phyloP scores from a whole-genome alignment of 352 stramenopile genomes.

The Phytophthora brassicae region DNA sequence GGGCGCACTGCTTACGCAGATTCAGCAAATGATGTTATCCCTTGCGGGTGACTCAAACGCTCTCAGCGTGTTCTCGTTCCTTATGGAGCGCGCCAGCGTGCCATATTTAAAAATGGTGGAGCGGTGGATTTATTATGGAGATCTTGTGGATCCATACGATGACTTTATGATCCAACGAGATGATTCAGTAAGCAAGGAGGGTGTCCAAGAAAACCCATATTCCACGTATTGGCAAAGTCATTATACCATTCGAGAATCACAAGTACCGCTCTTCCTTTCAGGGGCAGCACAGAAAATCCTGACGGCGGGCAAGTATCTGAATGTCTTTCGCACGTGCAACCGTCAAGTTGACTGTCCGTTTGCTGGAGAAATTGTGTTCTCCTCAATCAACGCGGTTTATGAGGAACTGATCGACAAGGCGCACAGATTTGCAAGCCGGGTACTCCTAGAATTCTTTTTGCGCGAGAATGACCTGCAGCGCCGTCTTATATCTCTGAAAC shows the following conservation, averaged over 20 bases:
- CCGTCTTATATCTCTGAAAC: conserved; percentile 90
- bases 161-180: conserved; percentile 92
- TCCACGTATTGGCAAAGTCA: conserved; percentile 90
- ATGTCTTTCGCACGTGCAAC: conserved; percentile 87
- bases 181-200: conserved; percentile 72
- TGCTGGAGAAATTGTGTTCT: conserved; percentile 64
- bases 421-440: conserved; percentile 76
- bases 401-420: conserved; percentile 87
- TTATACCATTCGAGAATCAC: conserved; percentile 75
- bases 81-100: conserved; percentile 81
- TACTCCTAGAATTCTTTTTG: conserved; percentile 80
- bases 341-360: conserved; percentile 82
- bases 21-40: conserved; percentile 85
- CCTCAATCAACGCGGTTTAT: conserved; percentile 66
- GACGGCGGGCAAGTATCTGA: conserved; percentile 92
- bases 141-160: conserved; percentile 89
- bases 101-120: conserved; percentile 92
- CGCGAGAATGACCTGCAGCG: conserved; percentile 80
- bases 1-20: conserved; percentile 90
- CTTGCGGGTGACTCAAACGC: conserved; percentile 80
- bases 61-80: conserved; percentile 74
- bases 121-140: conserved; percentile 89
- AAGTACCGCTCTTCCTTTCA: conserved; percentile 83
- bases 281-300: conserved; percentile 85
- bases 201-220: conserved; percentile 87